Base-by-base conservation (phyloP, 768 basidiomycete species). In the Mycena galopus region DNA sequence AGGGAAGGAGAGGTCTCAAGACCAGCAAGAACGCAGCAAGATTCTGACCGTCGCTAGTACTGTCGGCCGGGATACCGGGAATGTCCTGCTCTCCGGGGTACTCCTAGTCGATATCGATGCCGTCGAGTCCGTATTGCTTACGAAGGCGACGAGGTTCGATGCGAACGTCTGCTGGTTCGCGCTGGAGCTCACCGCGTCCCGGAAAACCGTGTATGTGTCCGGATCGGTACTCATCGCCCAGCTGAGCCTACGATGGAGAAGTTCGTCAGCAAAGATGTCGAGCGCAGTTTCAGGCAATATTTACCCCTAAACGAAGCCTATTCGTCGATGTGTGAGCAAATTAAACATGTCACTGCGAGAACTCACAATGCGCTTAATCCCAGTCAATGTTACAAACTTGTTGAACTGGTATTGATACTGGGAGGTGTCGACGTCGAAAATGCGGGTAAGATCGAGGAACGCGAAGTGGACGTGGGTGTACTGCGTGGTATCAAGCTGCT, bases 291-390 rank as follows among this genome's bases (percentile, higher is more conserved):
- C n/a, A 16, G 21, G 39, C 5, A 29, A 25, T 25, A 16, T 25
- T 4, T 42, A 51, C 62, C 62, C 51, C 62, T 47, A 51, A 63
- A 63, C 3, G 62, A 63, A 50, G 47, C 62, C 62, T 63, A 42
- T 33, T 6, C 35, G 37, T 30, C 6, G 42, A 27, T 29, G 50
- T 9, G 60, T 44, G 30, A 58, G 57, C 5, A 9, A 21, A 14
- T 4, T 56, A 2, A n/a, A n/a, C 6, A 39, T 44, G 23, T 12
- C 7, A 35, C 12, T 35, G 35, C 35, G 35, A 35, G 12, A 12
- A 35, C 35, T 35, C 35, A 35, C 35, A 35, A 35, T 35, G 35
- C 35, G 35, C 35, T 35, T 35, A 12, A 35, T 12, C 7, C 35
- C 35, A 35, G 35, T 35, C 35, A 35, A 35, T 35, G 12, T 12